Base-by-base conservation (phyloP, 2,329 filamentous ascomycete species). In the Elsinoe ampelina region DNA sequence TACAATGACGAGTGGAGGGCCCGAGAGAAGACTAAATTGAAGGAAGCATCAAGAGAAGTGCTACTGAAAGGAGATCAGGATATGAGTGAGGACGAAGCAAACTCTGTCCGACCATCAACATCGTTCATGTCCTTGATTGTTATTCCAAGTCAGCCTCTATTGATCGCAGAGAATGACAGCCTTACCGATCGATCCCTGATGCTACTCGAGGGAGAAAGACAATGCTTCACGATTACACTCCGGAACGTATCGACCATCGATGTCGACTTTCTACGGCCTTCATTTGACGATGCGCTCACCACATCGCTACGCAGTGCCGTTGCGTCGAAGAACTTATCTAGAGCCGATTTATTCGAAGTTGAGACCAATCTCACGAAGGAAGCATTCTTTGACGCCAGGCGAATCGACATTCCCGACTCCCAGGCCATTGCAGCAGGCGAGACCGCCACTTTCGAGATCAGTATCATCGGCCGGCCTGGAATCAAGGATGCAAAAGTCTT, bases 181-280 rank as follows among this genome's bases (percentile, higher is more conserved):
- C 77, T 96, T 1, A 82, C 86, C 0, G 91, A 96, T 65, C 88
- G 87, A 19, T 87, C 89, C 8, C 75, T 95, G 35, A 96, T 95
- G 90, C 80, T 98, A 10, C 77, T 98, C 5, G 92, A 97, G 72
- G 93, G 93, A 42, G 92, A 98, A 70, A 81, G 80, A 19, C 85
- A 84, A 63, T 75, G 76, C 0, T 95, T 97, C 66, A 85, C 81
- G 0, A 79, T 96, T 13, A 91, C 86, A 0, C 73, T 97, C 12
- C 81, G 86, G 62, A 98, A 98, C 62, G 75, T 82, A 7, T 93
- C 89, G 0, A 68, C 77, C 0, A 90, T 86, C 1, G 77, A 88
- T 1, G 88, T 89, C 1, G 89, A 95, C 66, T 85, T 97, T 57
- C 74, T 96, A 35, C 78, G 93, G 22, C 89, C 96, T 59, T 91